Evolutionary conservation across 164 flowering plant genomes (phyloP).

Genomic region (Echeveria elegans): DNA sequence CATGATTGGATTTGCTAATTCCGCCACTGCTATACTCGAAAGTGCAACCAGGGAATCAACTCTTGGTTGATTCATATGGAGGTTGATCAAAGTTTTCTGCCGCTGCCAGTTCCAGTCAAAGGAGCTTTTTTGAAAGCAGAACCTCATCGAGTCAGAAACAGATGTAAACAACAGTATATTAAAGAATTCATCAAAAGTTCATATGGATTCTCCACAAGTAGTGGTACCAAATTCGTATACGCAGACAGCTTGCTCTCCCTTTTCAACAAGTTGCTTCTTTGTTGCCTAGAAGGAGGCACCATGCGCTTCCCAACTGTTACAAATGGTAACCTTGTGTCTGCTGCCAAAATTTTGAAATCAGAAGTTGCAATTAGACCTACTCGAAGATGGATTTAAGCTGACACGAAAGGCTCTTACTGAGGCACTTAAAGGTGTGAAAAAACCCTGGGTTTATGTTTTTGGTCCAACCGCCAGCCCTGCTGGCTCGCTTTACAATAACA

Average conservation of each 20-base stretch:
- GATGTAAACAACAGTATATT: constrained; percentile 60
- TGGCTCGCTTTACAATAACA: constrained; percentile 63
- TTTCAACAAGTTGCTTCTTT: constrained; percentile 73
- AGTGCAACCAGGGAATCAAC: constrained; percentile 34
- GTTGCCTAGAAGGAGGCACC: constrained; percentile 86
- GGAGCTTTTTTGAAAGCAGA: constrained; percentile 88
- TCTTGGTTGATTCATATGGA: constrained; percentile 79
- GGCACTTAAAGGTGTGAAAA: constrained; percentile 38
- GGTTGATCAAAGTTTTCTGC: constrained; percentile 77
- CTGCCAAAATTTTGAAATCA: constrained; percentile 79
- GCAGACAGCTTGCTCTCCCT: constrained; percentile 64
- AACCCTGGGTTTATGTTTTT: constrained; percentile 81
- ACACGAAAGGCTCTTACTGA: constrained; percentile 39
- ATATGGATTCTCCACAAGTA: constrained; percentile 52
- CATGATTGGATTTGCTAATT: constrained; percentile 64
- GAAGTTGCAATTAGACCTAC: constrained; percentile 50
- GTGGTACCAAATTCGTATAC: constrained; percentile 47
- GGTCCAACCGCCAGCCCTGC: constrained; percentile 90
- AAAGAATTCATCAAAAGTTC: constrained; percentile 39
- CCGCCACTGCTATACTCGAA: constrained; percentile 54
- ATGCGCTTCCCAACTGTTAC: constrained; percentile 77
- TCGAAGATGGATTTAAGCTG: constrained; percentile 59
- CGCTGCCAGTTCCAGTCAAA: constrained; percentile 60
- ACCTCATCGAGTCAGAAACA: constrained; percentile 64
- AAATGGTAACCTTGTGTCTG: constrained; percentile 67